Base-by-base conservation (phyloP, 2,329 filamentous ascomycete genomes). In the Pestalotiopsis sp. region DNA sequence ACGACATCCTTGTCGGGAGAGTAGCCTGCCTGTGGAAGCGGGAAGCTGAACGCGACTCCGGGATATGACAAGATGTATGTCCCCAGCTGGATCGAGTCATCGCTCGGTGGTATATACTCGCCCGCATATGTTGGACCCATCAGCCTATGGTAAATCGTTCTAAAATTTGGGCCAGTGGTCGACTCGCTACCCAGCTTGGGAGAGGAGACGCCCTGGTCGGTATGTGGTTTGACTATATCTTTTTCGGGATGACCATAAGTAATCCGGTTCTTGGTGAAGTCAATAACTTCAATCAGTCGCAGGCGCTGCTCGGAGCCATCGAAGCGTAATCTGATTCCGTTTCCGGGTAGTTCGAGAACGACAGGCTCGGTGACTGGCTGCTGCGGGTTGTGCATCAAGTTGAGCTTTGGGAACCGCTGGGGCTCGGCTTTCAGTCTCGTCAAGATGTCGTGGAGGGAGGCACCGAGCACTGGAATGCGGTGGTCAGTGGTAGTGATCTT, bases 51-150 rank as follows among this genome's bases (percentile, higher is more conserved):
- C 0, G 95, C 94, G 38, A 99, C 90, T 0, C 96, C 96, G 0
- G 95, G 95, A 80, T 98, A 99, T 1, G 95, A 98, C 41, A 99
- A 84, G 41, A 97, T 90, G 77, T 98, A 99, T 25, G 90, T 92
- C 17, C 95, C 95, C 69, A 86, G 82, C 17, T 85, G 83, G 12
- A 85, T 84, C 57, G 84, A 82, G 45, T 83, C 84, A 1, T 83
- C 76, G 6, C 81, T 79, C 0, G 93, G 89, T 9, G 91, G 87
- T 49, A 97, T 87, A 76, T 95, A 99, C 83, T 99, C 96, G 71
- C 96, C 96, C 1, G 93, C 93, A 78, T 97, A 98, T 0, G 95
- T 97, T 20, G 95, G 95, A 0, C 96, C 96, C 71, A 99, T 91
- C n/a, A 98, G 85, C 66, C 93, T 91, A 75, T 97, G 94, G 79